Evolutionary conservation across 2,329 filamentous ascomycete species (phyloP).

Genomic region (Botrytis elliptica): DNA sequence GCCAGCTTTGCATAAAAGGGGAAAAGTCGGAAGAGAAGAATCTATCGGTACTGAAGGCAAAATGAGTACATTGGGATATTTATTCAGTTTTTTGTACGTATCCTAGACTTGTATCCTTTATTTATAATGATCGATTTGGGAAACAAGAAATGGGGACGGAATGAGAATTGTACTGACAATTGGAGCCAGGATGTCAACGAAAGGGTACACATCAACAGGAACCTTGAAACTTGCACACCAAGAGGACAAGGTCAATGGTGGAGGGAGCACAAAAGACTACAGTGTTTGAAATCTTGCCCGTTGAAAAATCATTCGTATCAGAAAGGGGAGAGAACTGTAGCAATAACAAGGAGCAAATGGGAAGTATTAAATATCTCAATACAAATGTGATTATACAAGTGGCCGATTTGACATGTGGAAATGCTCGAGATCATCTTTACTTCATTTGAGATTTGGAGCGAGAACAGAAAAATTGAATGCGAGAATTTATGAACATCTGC

Average conservation of each 20-base stretch:
- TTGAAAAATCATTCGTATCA: not conserved
- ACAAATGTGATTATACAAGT: not conserved
- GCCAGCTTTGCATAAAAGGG: not conserved
- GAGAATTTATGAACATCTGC: not conserved
- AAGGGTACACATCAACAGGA: not conserved
- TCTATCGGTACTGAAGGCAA: not conserved
- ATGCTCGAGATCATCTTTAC: not conserved
- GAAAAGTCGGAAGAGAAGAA: not conserved
- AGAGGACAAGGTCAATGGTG: not conserved
- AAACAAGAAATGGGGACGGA: not conserved
- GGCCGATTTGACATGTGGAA: not conserved
- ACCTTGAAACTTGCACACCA: not conserved
- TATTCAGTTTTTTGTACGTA: slow-evolving; percentile 7
- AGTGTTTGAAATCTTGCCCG: not conserved
- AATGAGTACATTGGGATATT: not conserved
- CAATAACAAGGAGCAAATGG: not conserved
- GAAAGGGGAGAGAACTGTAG: not conserved
- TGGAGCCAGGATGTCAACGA: not conserved
- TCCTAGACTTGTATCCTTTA: no score
- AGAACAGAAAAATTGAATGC: not conserved
- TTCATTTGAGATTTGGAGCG: not conserved
- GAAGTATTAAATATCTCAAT: not conserved
- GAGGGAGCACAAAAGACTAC: not conserved
- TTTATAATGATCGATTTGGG: not conserved
- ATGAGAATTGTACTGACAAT: not conserved